A percentile compares a stretch with the other conserved stretches of the same genome.
Conservation (phyloP, 306 rosid species). For the Vigna radiata region DNA sequence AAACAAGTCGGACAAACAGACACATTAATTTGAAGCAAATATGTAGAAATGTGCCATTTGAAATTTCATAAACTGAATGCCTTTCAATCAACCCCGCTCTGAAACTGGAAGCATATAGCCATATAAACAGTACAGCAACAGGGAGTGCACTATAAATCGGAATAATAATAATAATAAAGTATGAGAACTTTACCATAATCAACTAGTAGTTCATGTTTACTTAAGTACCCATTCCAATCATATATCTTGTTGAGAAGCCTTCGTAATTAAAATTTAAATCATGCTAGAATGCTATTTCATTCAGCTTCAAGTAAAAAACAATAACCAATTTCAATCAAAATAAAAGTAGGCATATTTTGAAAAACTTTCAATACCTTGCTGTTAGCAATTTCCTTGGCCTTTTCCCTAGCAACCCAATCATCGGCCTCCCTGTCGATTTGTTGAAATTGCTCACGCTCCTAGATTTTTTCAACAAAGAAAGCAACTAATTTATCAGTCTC, state of each 20-base stretch:
- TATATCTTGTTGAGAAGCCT: constrained; percentile 16
- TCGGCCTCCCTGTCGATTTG: constrained; percentile 81
- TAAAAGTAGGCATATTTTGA: neutral
- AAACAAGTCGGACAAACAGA: constrained; percentile 1
- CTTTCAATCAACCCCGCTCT: no score
- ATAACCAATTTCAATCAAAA: neutral
- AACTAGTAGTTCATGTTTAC: neutral
- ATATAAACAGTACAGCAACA: no score
- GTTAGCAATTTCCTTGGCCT: constrained; percentile 82
- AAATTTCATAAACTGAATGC: constrained; percentile 25
- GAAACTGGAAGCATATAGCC: no score
- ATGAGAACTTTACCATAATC: no score
- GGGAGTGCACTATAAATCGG: no score
- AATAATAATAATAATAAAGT: no score
- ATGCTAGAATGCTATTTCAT: neutral
- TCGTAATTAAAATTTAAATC: constrained; percentile 2
- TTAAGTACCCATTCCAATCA: constrained; percentile 14
- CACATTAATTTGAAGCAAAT: constrained; percentile 14
- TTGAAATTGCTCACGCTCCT: constrained; percentile 68
- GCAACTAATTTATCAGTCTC: constrained; percentile 17
- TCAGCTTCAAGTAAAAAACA: constrained; percentile 5
- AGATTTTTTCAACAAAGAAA: constrained; percentile 31
- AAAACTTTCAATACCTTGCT: constrained; percentile 62
- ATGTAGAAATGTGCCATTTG: neutral
- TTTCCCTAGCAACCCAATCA: constrained; percentile 91